Evolutionary conservation across 495 filamentous ascomycete genomes (phyloP), one percentile per base, ranked within the genome.

Genomic region (Penicillium subrubescens): DNA sequence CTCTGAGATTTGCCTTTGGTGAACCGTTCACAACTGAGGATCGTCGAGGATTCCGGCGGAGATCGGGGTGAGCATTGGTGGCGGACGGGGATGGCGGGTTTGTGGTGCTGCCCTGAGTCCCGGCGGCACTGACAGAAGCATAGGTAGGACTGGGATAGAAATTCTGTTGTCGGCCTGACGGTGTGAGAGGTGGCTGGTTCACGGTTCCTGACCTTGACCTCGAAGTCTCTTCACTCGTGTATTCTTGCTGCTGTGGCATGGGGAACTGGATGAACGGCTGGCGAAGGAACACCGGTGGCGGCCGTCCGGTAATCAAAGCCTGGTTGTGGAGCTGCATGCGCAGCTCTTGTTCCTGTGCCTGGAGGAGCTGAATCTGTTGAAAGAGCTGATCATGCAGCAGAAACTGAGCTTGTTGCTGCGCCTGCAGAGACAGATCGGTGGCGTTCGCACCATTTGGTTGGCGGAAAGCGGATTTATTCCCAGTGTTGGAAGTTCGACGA

Each of bases 41-140:
- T 15, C 87, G 82, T 60, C 88, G 85, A 15, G 82, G 75, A 53
- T 81, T 83, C 44, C 87, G 82, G 35, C 87, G 81, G 39, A 87
- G 73, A 57, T 87, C 84, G 56, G 87, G 87, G 53, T 84, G 73
- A 17, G 76, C 79, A 58, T 77, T 67, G 29, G 79, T 67, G n/a
- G 85, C 69, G 2, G 87, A 88, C 11, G 88, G 88, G 17, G 88
- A 90, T 8, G 88, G 83, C 8, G 88, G 88, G 54, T 88, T 89
- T 14, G 87, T 89, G 54, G 77, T 78, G 66, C 74, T 85, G 15
- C 78, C 80, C 60, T 83, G 84, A 0, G 81, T 78, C 46, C 76
- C 75, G 10, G 76, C 58, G 3, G 78, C 72, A 29, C 76, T 72
- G 8, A 82, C 75, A 19, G 78, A 81, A 71, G 77, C 75, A 73